A percentile compares a stretch with the other conserved stretches of the same genome.
phyloP scores from a whole-genome alignment of 73 alveolate genomes.

The Tetrahymena elliotti region DNA sequence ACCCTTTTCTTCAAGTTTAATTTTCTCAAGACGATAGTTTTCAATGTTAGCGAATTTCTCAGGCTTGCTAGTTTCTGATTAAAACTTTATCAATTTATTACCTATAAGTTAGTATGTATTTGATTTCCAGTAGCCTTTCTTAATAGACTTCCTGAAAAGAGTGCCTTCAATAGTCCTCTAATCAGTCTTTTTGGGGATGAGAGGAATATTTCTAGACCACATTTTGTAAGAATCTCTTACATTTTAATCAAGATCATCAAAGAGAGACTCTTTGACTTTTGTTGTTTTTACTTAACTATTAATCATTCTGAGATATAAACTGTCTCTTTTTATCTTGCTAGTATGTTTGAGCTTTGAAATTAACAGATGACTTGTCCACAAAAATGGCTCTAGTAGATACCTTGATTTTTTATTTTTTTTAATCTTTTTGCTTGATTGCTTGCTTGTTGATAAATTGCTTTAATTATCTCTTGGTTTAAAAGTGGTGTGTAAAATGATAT shows the following conservation, averaged over 20 bases:
- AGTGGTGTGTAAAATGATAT: too few species aligned
- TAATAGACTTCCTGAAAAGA: neutral
- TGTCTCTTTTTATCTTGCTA: neutral
- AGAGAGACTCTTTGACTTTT: neutral
- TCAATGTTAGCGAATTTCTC: neutral
- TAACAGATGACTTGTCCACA: neutral
- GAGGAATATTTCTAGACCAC: neutral
- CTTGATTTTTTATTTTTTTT: too few species aligned
- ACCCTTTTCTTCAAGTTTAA: neutral
- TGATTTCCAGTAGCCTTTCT: neutral
- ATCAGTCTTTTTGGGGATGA: neutral
- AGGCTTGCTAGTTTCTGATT: neutral
- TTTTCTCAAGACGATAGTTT: neutral
- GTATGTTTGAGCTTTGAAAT: neutral
- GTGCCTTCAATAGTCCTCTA: neutral
- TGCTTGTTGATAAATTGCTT: neutral
- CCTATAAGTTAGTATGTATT: neutral
- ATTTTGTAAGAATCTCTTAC: neutral
- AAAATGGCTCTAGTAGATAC: neutral
- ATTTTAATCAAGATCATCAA: neutral
- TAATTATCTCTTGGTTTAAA: neutral
- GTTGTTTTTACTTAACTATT: neutral
- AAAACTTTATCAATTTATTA: neutral
- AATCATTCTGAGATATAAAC: neutral
- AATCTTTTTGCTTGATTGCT: neutral